These are phyloP conservation scores for Conringia planisiliqua DNA, from an alignment of 345 rosid species.

Conservation along the genomic window DNA sequence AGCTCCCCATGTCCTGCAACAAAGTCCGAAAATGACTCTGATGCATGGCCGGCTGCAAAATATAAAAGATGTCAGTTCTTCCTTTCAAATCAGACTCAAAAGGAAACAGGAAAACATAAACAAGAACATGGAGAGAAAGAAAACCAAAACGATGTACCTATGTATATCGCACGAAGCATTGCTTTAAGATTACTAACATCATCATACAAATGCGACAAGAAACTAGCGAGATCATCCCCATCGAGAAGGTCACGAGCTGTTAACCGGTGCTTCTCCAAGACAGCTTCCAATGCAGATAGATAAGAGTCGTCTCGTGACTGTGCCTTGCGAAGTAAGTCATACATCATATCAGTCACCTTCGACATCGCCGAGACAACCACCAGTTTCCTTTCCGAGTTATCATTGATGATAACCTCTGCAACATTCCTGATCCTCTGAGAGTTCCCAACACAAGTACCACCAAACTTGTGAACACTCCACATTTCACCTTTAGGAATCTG, in stretches of 20 bases:
- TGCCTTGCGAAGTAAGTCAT: constrained; percentile 81
- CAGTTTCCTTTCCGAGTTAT: constrained; percentile 70
- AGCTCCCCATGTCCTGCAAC: constrained; percentile 96
- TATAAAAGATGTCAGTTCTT: constrained; percentile 5
- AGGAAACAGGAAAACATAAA: not conserved
- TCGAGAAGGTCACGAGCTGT: constrained; percentile 82
- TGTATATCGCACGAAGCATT: constrained; percentile 96
- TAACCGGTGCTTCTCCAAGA: constrained; percentile 70
- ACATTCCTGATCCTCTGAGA: constrained; percentile 85
- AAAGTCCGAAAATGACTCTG: constrained; percentile 94
- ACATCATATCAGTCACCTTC: constrained; percentile 99
- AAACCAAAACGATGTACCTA: constrained; percentile 40
- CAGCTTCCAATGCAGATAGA: constrained; percentile 64
- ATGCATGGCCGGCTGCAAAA: constrained; percentile 88
- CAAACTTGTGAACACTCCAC: constrained; percentile 97
- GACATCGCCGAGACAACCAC: constrained; percentile 97
- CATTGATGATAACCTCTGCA: constrained; percentile 61
- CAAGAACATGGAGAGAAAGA: not conserved
- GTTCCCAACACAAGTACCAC: constrained; percentile 96
- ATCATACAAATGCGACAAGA: constrained; percentile 67
- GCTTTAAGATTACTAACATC: constrained; percentile 88
- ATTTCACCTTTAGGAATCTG: constrained; percentile 57
- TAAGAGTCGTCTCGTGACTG: constrained; percentile 83
- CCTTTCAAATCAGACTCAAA: not conserved
- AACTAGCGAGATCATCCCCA: constrained; percentile 71